These are phyloP conservation scores for Geranomyces variabilis DNA, from an alignment of 192 early-diverging fungal genomes.

Conservation along the genomic window DNA sequence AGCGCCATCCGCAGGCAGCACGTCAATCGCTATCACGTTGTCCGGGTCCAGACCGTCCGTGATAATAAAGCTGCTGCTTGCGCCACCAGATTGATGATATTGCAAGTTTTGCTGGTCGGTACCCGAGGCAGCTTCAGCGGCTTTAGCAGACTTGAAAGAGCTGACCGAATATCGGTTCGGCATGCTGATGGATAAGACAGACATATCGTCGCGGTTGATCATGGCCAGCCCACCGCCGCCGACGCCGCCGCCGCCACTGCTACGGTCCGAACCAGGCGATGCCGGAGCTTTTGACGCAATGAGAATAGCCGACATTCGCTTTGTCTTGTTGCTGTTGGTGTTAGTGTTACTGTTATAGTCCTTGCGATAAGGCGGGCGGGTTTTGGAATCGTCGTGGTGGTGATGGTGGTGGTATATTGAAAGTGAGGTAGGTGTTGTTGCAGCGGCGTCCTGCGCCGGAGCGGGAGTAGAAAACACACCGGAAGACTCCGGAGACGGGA, in stretches of 20 bases:
- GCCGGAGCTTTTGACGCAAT: slow-evolving; percentile 9
- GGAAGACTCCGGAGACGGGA: too few species aligned
- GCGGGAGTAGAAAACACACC: not conserved
- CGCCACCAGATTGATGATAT: not conserved
- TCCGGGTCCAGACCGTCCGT: slow-evolving; percentile 13
- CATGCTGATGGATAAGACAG: slow-evolving; percentile 26
- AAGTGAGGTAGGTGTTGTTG: slow-evolving; percentile 6
- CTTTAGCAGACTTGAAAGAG: slow-evolving; percentile 13
- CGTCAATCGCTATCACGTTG: slow-evolving; percentile 24
- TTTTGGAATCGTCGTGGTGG: not conserved
- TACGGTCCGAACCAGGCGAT: not conserved
- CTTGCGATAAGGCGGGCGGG: slow-evolving; percentile 13
- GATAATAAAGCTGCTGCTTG: slow-evolving; percentile 20
- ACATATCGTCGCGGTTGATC: slow-evolving; percentile 17
- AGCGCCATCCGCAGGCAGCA: not conserved
- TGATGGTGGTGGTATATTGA: slow-evolving; percentile 1
- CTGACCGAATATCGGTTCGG: slow-evolving; percentile 21
- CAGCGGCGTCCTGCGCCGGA: not conserved
- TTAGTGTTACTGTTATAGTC: slow-evolving; percentile 23
- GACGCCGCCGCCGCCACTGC: not conserved
- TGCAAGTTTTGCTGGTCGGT: not conserved
- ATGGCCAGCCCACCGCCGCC: not conserved
- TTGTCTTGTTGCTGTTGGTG: slow-evolving; percentile 7
- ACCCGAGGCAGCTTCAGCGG: not conserved
- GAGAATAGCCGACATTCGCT: slow-evolving; percentile 32